These are phyloP conservation scores for Herpotrichia juniperi DNA, from an alignment of 2,329 filamentous ascomycete species.

Conservation along the genomic window DNA sequence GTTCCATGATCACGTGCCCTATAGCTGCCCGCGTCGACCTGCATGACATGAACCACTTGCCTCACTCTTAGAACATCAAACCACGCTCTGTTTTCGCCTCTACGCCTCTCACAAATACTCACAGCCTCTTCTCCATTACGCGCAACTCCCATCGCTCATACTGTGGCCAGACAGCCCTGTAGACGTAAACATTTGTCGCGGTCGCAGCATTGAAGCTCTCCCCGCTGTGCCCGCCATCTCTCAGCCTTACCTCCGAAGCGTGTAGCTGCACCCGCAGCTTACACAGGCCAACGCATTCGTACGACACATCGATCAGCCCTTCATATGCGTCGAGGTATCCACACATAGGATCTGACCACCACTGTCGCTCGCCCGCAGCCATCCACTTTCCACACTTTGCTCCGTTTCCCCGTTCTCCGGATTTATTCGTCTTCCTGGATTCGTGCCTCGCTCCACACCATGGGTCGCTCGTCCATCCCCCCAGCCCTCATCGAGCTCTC, in stretches of 20 bases:
- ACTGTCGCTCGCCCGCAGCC: neutral
- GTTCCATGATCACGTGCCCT: constrained; percentile 14
- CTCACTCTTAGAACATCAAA: neutral
- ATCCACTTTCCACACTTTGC: constrained; percentile 31
- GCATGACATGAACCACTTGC: too few relatives aligned
- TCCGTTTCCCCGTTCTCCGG: constrained; percentile 38
- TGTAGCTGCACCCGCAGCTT: neutral
- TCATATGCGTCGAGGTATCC: constrained; percentile 1
- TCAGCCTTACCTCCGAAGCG: neutral
- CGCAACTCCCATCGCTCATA: neutral
- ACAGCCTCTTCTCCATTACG: too few relatives aligned
- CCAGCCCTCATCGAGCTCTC: constrained; percentile 46
- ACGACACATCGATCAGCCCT: neutral
- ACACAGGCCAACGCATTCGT: constrained; percentile 6
- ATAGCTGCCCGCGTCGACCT: neutral
- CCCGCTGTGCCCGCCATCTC: constrained; percentile 4
- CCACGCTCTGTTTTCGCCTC: too few relatives aligned
- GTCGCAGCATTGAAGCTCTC: constrained; percentile 4
- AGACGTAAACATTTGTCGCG: too few relatives aligned
- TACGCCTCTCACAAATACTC: too few relatives aligned
- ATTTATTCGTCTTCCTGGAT: neutral
- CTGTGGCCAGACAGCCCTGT: neutral
- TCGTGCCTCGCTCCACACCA: constrained; percentile 19
- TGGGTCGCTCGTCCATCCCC: constrained; percentile 44
- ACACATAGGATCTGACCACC: neutral